phyloP scores from a whole-genome alignment of 306 rosid genomes.

The Luffa aegyptiaca region DNA sequence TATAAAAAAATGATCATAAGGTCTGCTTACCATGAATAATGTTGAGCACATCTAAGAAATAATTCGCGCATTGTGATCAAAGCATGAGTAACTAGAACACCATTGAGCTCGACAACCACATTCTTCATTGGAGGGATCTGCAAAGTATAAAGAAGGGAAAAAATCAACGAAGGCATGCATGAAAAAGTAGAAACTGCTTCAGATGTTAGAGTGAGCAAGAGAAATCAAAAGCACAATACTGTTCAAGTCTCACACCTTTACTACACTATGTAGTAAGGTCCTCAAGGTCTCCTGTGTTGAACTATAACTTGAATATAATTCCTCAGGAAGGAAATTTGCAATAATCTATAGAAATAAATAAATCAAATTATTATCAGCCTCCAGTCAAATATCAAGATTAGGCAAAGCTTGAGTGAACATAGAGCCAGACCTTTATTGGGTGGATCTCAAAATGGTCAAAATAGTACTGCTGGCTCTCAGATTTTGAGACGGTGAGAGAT shows the following conservation, averaged over 20 bases:
- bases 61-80: conserved; percentile 80
- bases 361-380: conserved; percentile 4
- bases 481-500: conserved; percentile 51
- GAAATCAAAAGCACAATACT: not conserved
- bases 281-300: conserved; percentile 85
- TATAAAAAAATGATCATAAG: conserved; percentile 6
- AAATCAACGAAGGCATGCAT: not conserved
- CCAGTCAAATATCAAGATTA: conserved; percentile 12
- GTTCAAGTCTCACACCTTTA: conserved; percentile 50
- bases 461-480: conserved; percentile 59
- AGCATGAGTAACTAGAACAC: conserved; percentile 85
- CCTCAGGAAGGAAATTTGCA: conserved; percentile 86
- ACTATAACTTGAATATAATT: conserved; percentile 73
- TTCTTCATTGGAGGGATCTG: conserved; percentile 86
- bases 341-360: conserved; percentile 43
- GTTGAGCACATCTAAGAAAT: conserved; percentile 69
- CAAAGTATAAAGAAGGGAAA: conserved; percentile 6
- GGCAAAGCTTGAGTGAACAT: conserved; percentile 12
- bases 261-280: conserved; percentile 81
- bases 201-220: not conserved
- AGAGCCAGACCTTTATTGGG: conserved; percentile 69
- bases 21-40: conserved; percentile 81
- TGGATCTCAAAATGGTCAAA: conserved; percentile 95
- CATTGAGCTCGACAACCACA: conserved; percentile 85
- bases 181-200: not conserved